Conservation (phyloP, 768 basidiomycete genomes). For the Boletus rex-veris region DNA sequence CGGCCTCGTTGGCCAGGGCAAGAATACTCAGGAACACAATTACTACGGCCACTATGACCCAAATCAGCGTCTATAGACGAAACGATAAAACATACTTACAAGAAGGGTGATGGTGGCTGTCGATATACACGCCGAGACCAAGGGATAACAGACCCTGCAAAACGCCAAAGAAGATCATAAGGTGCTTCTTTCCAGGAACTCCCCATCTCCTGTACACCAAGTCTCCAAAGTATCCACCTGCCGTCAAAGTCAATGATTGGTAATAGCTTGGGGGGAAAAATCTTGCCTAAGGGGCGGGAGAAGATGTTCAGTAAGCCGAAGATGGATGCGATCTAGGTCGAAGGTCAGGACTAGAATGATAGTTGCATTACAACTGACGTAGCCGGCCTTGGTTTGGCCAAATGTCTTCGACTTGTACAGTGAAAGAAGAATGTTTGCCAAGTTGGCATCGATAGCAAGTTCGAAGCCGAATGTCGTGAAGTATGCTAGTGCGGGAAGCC, state of each 20-base stretch:
- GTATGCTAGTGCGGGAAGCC: conserved; percentile 3
- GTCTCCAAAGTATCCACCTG: conserved; percentile 7
- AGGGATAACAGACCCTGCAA: conserved; percentile 2
- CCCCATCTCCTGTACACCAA: conserved; percentile 4
- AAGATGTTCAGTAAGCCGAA: conserved; percentile 4
- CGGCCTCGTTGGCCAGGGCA: background rate
- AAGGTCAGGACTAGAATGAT: background rate
- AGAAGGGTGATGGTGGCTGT: conserved; percentile 17
- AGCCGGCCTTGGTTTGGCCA: conserved; percentile 5
- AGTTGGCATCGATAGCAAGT: conserved; percentile 3
- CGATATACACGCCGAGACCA: conserved; percentile 40
- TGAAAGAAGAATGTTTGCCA: conserved; percentile 1
- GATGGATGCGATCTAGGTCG: background rate
- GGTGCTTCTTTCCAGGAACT: conserved; percentile 6
- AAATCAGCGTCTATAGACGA: background rate
- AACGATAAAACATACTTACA: conserved; percentile 10
- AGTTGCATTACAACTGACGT: background rate
- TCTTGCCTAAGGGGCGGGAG: conserved; percentile 1
- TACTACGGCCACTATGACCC: background rate
- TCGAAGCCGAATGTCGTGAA: conserved; percentile 6
- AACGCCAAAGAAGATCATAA: conserved; percentile 1
- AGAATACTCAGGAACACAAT: background rate
- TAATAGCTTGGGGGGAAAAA: background rate
- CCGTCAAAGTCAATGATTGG: background rate
- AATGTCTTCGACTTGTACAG: conserved; percentile 1